Percentiles rank a stretch among this genome's conserved stretches.
Conservation (phyloP, 2,329 filamentous ascomycete genomes). For the Didymella lethalis region DNA sequence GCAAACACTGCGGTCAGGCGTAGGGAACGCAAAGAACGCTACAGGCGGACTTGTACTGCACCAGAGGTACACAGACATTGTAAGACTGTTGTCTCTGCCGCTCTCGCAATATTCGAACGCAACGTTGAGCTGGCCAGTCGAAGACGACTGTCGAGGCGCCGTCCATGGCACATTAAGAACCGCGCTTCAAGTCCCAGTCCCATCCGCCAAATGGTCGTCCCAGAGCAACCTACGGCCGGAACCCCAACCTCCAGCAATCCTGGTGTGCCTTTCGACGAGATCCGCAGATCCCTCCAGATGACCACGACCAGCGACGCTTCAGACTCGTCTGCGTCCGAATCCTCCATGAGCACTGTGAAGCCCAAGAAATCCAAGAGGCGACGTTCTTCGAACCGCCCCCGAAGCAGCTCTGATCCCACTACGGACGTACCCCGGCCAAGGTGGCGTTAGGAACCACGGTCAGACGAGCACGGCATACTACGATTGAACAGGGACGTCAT, state of each 20-base stretch:
- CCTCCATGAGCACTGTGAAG: neutral
- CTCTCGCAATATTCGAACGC: neutral
- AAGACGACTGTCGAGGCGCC: neutral
- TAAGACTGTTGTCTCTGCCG: neutral
- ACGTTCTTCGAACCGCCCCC: neutral
- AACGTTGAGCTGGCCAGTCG: neutral
- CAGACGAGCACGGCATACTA: neutral
- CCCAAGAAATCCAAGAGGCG: neutral
- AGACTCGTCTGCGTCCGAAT: neutral
- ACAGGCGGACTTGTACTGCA: neutral
- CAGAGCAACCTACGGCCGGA: neutral
- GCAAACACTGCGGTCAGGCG: neutral
- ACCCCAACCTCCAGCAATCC: neutral
- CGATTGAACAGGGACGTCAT: slow-evolving; percentile 9
- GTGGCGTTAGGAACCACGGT: slow-evolving; percentile 10
- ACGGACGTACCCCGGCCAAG: neutral
- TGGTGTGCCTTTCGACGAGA: neutral
- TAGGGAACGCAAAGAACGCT: neutral
- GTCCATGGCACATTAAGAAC: neutral
- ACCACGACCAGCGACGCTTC: slow-evolving; percentile 2
- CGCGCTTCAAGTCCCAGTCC: neutral
- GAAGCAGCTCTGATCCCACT: slow-evolving; percentile 1
- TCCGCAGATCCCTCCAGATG: slow-evolving; percentile 6
- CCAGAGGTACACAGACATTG: neutral
- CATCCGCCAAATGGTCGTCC: neutral